Conservation (phyloP, 441 rosid species). For the Croton laevigatus region DNA sequence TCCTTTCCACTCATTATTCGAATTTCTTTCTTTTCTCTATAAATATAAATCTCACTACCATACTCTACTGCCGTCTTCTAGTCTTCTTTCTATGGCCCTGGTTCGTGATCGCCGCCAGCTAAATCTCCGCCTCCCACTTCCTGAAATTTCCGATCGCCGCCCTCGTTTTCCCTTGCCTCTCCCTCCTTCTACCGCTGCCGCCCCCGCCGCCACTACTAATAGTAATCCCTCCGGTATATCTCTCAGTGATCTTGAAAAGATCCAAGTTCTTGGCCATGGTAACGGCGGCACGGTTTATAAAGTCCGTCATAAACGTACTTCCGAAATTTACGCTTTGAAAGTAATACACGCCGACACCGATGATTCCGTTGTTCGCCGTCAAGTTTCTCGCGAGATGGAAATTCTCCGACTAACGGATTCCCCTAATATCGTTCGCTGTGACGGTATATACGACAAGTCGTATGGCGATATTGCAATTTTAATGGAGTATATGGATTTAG, state of each 20-base stretch:
- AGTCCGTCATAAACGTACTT: conserved; percentile 54
- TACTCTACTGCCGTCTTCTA: neutral
- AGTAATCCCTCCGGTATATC: conserved; percentile 1
- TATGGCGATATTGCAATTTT: conserved; percentile 62
- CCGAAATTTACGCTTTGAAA: conserved; percentile 65
- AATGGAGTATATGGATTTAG: conserved; percentile 85
- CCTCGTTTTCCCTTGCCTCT: conserved; percentile 57
- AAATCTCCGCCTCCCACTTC: conserved; percentile 78
- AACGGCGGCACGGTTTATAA: conserved; percentile 82
- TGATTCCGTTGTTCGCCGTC: conserved; percentile 58
- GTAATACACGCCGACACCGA: conserved; percentile 61
- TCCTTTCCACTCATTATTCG: neutral
- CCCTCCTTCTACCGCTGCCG: conserved; percentile 26
- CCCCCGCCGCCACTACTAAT: neutral
- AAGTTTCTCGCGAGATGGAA: conserved; percentile 64
- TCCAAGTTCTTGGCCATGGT: conserved; percentile 75
- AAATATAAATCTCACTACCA: neutral
- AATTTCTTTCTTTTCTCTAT: no score
- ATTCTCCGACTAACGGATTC: conserved; percentile 85
- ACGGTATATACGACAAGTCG: conserved; percentile 56
- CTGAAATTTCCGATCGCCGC: conserved; percentile 60
- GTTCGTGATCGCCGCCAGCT: conserved; percentile 84
- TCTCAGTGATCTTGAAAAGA: conserved; percentile 54
- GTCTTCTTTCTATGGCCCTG: conserved; percentile 43
- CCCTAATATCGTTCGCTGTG: conserved; percentile 56